phyloP scores from a whole-genome alignment of 805 yeast genomes.

The Saccharomyces mikatae region DNA sequence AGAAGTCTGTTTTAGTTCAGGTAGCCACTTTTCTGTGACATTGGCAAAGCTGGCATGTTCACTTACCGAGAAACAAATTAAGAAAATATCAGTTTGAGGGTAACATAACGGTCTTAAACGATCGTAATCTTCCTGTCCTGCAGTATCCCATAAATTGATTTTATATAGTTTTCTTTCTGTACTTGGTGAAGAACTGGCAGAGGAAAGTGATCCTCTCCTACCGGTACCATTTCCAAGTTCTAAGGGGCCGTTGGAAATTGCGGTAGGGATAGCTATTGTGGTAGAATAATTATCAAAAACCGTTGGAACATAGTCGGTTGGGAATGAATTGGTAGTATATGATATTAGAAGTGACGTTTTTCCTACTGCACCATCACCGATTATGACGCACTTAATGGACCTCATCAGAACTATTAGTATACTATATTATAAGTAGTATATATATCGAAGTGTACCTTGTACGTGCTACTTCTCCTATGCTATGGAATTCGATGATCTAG shows the following conservation, averaged over 20 bases:
- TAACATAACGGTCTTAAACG: slow-evolving; percentile 81
- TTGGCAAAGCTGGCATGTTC: slow-evolving; percentile 75
- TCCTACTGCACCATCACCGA: slow-evolving; percentile 95
- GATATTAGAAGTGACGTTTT: slow-evolving; percentile 82
- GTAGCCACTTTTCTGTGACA: slow-evolving; percentile 75
- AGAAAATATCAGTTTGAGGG: slow-evolving; percentile 85
- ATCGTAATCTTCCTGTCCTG: slow-evolving; percentile 91
- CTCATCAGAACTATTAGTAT: slow-evolving; percentile 41
- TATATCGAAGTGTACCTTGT: not conserved
- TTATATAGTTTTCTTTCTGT: slow-evolving; percentile 50
- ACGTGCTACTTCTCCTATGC: not conserved
- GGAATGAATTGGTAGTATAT: slow-evolving; percentile 87
- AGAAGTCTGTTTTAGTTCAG: slow-evolving; percentile 80
- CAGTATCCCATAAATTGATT: slow-evolving; percentile 91
- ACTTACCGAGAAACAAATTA: slow-evolving; percentile 78
- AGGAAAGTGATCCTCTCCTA: slow-evolving; percentile 5
- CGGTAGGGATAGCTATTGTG: slow-evolving; percentile 46
- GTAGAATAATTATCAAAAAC: slow-evolving; percentile 90
- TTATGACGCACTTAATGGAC: slow-evolving; percentile 85
- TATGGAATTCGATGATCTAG: not conserved
- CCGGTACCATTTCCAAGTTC: slow-evolving; percentile 28
- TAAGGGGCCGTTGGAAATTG: slow-evolving; percentile 27
- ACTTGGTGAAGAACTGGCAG: not conserved
- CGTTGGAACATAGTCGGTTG: slow-evolving; percentile 89
- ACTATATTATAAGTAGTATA: not conserved